Base-by-base conservation (phyloP, 352 stramenopile genomes). In the Blastocystis sp. region DNA sequence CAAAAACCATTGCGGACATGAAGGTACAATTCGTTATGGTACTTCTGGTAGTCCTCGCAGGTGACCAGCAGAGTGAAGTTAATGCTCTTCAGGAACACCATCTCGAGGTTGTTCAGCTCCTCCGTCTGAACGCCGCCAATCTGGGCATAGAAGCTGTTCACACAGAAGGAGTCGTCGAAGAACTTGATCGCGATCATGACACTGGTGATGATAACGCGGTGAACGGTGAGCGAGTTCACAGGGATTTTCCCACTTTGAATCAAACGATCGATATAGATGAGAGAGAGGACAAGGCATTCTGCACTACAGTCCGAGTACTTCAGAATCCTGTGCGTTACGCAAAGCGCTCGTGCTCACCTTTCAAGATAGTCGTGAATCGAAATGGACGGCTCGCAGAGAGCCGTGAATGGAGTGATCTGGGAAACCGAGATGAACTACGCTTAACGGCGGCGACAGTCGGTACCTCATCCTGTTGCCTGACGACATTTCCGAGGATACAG, bases 261-360 rank as follows among this genome's bases (percentile, higher is more conserved):
- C 34, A 84, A 56, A 28, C 74, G 45, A 28, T 84, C 74, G 23
- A 84, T 84, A 48, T 84, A 84, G 52, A 84, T 69, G 5, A 84
- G 41, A 3, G 74, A 62, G 40, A 67, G 56, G 43, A 84, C 43
- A 2, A 84, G 48, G 48, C 74, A 84, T 52, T 84, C 74, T 10
- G 66, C 48, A 45, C 74, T 84, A 67, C 74, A 84, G 43, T 84
- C 45, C 3, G 74, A 70, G 53, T 84, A 84, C 74, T 84, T 67
- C 11, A 84, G 38, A 5, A 84, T 84, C 23, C 74, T 84, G 34
- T 0, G 4, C 10, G 5, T 53, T 28, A 66, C 67, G 0, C 1
- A 9, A 34, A 21, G 0, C 11, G 10, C 38, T 2, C 23, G 38
- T n/a, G 28, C 23, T 7, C 10, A 84, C 74, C 74, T 62, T 28